These are phyloP conservation scores for Ustilago tritici DNA, from an alignment of 1,284 basidiomycete genomes.

Conservation along the genomic window DNA sequence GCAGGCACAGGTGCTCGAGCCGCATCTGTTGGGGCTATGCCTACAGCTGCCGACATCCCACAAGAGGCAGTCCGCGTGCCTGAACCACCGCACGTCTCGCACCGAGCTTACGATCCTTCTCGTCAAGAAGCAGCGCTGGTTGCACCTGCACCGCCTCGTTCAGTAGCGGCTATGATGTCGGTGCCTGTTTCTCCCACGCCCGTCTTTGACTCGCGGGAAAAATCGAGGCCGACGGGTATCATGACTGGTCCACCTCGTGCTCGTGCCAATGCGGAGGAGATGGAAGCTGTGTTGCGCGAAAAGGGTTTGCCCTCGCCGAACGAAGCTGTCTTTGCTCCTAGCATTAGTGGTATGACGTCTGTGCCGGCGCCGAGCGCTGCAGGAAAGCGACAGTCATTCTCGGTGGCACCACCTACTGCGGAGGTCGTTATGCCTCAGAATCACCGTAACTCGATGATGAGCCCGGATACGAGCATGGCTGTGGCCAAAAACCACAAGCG, in stretches of 20 bases:
- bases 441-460: slow-evolving; percentile 51
- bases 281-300: slow-evolving; percentile 60
- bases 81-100: slow-evolving; percentile 62
- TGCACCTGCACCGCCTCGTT: slow-evolving; percentile 32
- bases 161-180: slow-evolving; percentile 32
- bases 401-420: slow-evolving; percentile 10
- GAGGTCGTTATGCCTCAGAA: slow-evolving; percentile 13
- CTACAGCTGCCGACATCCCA: slow-evolving; percentile 68
- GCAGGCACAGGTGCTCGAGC: slow-evolving; percentile 24
- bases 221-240: slow-evolving; percentile 60
- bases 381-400: slow-evolving; percentile 30
- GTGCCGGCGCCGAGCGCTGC: slow-evolving; percentile 26
- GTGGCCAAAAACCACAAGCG: slow-evolving; percentile 54
- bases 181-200: slow-evolving; percentile 56
- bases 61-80: slow-evolving; percentile 64
- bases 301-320: slow-evolving; percentile 44
- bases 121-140: slow-evolving; percentile 41
- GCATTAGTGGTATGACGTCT: slow-evolving; percentile 28
- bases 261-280: slow-evolving; percentile 64
- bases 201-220: slow-evolving; percentile 68
- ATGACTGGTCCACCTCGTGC: slow-evolving; percentile 67
- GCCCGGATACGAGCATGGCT: slow-evolving; percentile 36
- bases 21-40: slow-evolving; percentile 54
- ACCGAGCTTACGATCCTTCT: slow-evolving; percentile 54
- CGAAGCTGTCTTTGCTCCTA: slow-evolving; percentile 31